phyloP scores from a whole-genome alignment of 371 early-diverging fungal genomes.

The Mycotypha africana region DNA sequence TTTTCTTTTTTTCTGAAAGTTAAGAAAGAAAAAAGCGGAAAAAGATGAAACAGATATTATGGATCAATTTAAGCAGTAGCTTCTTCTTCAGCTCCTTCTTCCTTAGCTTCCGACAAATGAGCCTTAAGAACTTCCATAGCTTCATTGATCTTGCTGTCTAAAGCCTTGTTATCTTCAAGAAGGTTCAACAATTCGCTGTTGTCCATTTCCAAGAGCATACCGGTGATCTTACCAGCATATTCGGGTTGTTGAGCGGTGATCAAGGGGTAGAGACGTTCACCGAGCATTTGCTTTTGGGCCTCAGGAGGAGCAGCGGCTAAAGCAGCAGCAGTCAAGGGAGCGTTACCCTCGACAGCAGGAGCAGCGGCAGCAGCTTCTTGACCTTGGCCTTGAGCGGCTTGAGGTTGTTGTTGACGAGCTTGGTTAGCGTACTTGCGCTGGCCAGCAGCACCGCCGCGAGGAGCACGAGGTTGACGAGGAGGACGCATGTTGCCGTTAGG shows the following conservation, averaged over 20 bases:
- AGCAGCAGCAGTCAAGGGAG: conserved; percentile 70
- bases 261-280: conserved; percentile 91
- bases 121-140: conserved; percentile 80
- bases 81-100: conserved; percentile 14
- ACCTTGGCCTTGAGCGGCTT: conserved; percentile 26
- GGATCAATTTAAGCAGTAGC: conserved; percentile 7
- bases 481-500: conserved; percentile 37
- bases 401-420: conserved; percentile 30
- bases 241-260: conserved; percentile 63
- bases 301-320: conserved; percentile 80
- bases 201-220: conserved; percentile 98
- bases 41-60: no score
- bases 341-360: conserved; percentile 37
- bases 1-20: conserved; percentile 4
- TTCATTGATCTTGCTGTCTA: conserved; percentile 75
- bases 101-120: conserved; percentile 17
- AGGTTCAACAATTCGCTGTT: conserved; percentile 88
- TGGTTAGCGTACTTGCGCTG: conserved; percentile 48
- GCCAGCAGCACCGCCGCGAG: conserved; percentile 58
- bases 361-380: conserved; percentile 30
- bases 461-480: conserved; percentile 47
- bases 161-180: conserved; percentile 72
- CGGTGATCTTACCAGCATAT: conserved; percentile 95
- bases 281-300: conserved; percentile 92
- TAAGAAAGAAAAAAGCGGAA: conserved; percentile 1